Evolutionary conservation across 768 basidiomycete genomes (phyloP).

Genomic region (Tulasnella calospora): DNA sequence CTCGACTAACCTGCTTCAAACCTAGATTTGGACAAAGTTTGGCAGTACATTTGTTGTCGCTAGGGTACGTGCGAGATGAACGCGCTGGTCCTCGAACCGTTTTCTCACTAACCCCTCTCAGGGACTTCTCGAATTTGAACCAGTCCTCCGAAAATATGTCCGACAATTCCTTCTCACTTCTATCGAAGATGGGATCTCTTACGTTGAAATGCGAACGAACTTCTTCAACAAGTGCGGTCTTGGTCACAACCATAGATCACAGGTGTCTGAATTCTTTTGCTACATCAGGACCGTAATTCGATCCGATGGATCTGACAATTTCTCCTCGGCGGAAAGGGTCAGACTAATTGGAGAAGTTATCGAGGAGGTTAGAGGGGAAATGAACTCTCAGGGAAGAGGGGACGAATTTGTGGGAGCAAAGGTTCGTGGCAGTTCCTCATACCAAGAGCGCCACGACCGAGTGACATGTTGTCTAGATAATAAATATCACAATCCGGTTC

Average conservation of each 20-base stretch:
- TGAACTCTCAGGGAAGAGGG: conserved; percentile 49
- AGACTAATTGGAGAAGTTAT: conserved; percentile 49
- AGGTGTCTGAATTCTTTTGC: background rate
- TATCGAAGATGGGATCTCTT: conserved; percentile 66
- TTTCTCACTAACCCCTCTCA: conserved; percentile 35
- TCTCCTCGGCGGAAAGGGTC: conserved; percentile 60
- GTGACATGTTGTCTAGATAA: conserved; percentile 46
- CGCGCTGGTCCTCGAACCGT: background rate
- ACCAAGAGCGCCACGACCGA: background rate
- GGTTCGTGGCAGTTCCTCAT: conserved; percentile 38
- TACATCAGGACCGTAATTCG: conserved; percentile 50
- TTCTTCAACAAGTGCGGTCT: conserved; percentile 52
- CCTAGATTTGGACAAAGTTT: conserved; percentile 75
- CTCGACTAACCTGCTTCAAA: background rate
- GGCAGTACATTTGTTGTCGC: conserved; percentile 49
- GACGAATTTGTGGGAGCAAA: conserved; percentile 63
- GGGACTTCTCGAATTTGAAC: conserved; percentile 47
- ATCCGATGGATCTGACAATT: conserved; percentile 51
- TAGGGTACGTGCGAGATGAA: conserved; percentile 38
- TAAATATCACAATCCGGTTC: conserved; percentile 60
- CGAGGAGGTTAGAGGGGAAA: conserved; percentile 49
- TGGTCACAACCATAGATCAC: background rate
- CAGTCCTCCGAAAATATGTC: conserved; percentile 58
- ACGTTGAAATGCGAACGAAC: conserved; percentile 63
- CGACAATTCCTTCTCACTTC: conserved; percentile 57